Evolutionary conservation across 2,329 filamentous ascomycete genomes (phyloP), one percentile per base, ranked within the genome.

Genomic region (Ophiocordyceps camponoti-rufipedis): DNA sequence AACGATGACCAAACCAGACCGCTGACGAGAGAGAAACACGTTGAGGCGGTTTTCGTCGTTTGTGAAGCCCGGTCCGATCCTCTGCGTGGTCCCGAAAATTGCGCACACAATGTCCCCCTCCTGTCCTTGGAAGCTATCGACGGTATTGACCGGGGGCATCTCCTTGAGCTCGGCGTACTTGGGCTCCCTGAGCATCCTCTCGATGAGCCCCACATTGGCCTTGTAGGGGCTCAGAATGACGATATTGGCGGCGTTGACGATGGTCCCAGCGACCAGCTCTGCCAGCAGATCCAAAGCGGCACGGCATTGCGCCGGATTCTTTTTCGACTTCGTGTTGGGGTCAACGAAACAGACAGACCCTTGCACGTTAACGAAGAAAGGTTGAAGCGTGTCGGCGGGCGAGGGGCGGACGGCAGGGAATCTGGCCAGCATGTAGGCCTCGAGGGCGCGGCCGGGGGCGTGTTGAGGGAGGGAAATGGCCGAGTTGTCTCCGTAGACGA

Each of bases 101-200:
- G 53, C 47, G 1, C 53, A 42, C 8, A 48, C 41, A 16, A 58
- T 50, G 18, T 54, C 50, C 2, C 28, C 45, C 42, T 58, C 52
- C 16, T 46, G 48, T 9, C 54, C 55, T 35, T 58, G 53, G 41
- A 48, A 55, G 1, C 48, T 49, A 40, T 55, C 50, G 16, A 55
- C 45, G 0, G 50, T 53, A 1, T 43, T 35, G 2, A 50, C 44
- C 0, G 48, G 38, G 2, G 41, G 44, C 35, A 56, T 50, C 5
- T 8, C 23, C 0, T 16, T 12, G n/a, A 56, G 47, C 7, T 9
- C 28, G 12, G 41, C 32, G 41, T 51, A 52, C 28, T 48, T 12
- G 1, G 45, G 44, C 6, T 19, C 3, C 40, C 48, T 51, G 32
- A 45, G 44, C 14, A 45, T 13, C 14, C 32, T 9, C 32, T 48